These are phyloP conservation scores for Brachypodium distachyon DNA, from an alignment of 202 grass and related monocot species.

Conservation along the genomic window DNA sequence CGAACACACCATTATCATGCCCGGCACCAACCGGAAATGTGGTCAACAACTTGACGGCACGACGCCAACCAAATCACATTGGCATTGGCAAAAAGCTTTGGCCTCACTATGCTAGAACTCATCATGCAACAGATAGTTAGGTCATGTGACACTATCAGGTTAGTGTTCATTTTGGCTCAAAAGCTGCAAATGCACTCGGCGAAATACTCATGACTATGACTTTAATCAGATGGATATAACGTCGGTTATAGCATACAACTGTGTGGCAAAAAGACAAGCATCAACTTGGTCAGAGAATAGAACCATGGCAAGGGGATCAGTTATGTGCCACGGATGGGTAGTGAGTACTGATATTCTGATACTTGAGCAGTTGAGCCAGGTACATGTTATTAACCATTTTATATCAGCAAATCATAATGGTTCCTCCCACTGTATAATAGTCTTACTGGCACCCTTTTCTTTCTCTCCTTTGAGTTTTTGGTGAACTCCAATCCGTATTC, in stretches of 20 bases:
- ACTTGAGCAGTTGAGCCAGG: not conserved
- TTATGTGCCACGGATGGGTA: not conserved
- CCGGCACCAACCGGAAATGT: conserved; percentile 26
- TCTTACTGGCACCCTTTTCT: conserved; percentile 68
- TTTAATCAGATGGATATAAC: not conserved
- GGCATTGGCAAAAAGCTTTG: not conserved
- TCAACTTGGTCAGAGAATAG: not conserved
- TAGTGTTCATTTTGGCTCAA: not conserved
- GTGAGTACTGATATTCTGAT: not conserved
- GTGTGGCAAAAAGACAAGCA: not conserved
- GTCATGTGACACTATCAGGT: not conserved
- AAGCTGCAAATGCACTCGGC: not conserved
- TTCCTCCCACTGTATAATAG: conserved; percentile 76
- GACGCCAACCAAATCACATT: not conserved
- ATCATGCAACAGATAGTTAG: not conserved
- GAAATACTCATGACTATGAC: not conserved
- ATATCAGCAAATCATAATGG: conserved; percentile 87
- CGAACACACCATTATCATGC: conserved; percentile 23
- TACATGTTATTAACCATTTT: not conserved
- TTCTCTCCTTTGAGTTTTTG: conserved; percentile 49
- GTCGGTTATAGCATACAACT: not conserved
- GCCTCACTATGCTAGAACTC: not conserved
- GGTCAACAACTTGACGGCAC: conserved; percentile 14
- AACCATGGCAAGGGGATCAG: not conserved
- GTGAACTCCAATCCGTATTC: conserved; percentile 81